These are phyloP conservation scores for Saturnispora besseyi DNA, from an alignment of 805 yeast species.

Conservation along the genomic window DNA sequence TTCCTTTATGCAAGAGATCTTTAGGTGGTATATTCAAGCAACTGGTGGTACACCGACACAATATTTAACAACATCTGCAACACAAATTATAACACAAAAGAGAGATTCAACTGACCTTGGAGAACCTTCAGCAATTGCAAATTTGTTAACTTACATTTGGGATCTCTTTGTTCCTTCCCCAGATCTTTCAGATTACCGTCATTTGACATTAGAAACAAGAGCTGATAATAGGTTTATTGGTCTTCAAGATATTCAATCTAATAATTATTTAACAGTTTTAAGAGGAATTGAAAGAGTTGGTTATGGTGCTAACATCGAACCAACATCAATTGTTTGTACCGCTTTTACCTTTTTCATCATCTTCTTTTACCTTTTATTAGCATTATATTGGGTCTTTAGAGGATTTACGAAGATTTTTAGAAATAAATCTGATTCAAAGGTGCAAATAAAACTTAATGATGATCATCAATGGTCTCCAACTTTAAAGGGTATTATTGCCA, in stretches of 20 bases:
- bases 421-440: not conserved
- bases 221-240: constrained; percentile 6
- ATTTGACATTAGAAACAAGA: not conserved
- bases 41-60: constrained; percentile 84
- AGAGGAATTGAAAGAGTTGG: constrained; percentile 87
- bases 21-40: constrained; percentile 76
- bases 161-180: constrained; percentile 17
- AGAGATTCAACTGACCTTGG: not conserved
- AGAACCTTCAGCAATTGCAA: constrained; percentile 8
- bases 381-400: constrained; percentile 46
- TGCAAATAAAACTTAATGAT: constrained; percentile 21
- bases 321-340: constrained; percentile 73
- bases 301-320: constrained; percentile 66
- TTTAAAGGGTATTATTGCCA: constrained; percentile 68
- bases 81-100: constrained; percentile 68
- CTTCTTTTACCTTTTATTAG: constrained; percentile 64
- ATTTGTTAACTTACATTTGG: constrained; percentile 11
- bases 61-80: constrained; percentile 50
- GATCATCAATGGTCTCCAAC: constrained; percentile 49
- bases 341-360: constrained; percentile 81
- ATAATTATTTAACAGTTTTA: constrained; percentile 51
- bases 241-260: constrained; percentile 38
- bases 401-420: constrained; percentile 4
- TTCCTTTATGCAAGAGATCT: constrained; percentile 73
- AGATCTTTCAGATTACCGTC: not conserved